phyloP scores from a whole-genome alignment of 352 stramenopile genomes.

The Phytophthora sp. region DNA sequence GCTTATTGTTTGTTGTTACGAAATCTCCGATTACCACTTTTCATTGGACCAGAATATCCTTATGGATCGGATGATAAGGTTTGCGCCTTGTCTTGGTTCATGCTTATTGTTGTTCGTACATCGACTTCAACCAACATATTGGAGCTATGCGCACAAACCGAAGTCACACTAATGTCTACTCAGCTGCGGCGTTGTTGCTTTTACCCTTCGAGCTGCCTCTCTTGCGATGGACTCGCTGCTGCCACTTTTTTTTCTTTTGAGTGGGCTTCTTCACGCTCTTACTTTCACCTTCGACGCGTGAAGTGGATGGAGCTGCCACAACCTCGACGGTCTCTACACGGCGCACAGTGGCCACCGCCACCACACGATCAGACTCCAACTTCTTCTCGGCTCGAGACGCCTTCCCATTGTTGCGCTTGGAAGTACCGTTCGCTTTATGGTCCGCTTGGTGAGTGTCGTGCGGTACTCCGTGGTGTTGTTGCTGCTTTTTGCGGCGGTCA shows the following conservation, averaged over 20 bases:
- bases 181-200: conserved; percentile 7
- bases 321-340: conserved; percentile 6
- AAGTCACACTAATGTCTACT: too few relatives aligned
- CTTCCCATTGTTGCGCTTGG: conserved; percentile 10
- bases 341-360: conserved; percentile 4
- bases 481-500: conserved; percentile 29
- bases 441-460: neutral
- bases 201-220: conserved; percentile 12
- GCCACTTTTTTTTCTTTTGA: conserved; percentile 38
- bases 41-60: too few relatives aligned
- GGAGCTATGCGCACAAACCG: too few relatives aligned
- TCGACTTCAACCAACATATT: neutral
- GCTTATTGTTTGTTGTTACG: neutral
- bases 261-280: conserved; percentile 13
- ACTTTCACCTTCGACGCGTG: conserved; percentile 5
- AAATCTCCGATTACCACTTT: too few relatives aligned
- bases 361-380: neutral
- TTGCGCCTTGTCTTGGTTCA: conserved; percentile 2
- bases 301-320: conserved; percentile 1
- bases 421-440: conserved; percentile 8
- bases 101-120: conserved; percentile 18
- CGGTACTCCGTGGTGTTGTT: conserved; percentile 10
- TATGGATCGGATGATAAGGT: too few relatives aligned
- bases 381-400: conserved; percentile 12
- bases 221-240: conserved; percentile 21